Evolutionary conservation across 1,284 basidiomycete species (phyloP).

Genomic region (Chalciporus sp.): DNA sequence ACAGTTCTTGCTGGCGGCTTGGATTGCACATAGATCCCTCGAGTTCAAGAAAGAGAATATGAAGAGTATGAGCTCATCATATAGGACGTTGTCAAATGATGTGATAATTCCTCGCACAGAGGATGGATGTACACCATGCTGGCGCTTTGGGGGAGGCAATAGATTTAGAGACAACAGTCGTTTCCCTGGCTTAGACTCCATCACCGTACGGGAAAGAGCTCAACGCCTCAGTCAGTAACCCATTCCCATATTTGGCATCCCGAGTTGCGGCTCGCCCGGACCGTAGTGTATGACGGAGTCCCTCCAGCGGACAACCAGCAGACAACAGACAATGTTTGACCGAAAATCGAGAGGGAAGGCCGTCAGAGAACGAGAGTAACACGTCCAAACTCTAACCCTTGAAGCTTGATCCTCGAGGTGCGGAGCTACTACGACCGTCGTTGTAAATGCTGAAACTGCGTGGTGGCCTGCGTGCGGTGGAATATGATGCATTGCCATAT

Average conservation of each 20-base stretch:
- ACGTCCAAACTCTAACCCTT: neutral
- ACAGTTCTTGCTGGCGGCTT: conserved; percentile 68
- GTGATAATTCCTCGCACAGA: conserved; percentile 14
- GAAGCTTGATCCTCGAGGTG: no score
- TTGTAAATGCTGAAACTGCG: neutral
- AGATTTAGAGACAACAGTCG: conserved; percentile 50
- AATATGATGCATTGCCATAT: neutral
- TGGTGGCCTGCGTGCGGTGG: neutral
- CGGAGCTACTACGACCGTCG: no score
- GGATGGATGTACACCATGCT: conserved; percentile 35
- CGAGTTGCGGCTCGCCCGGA: conserved; percentile 22
- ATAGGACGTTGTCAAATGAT: conserved; percentile 60
- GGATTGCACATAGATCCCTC: conserved; percentile 65
- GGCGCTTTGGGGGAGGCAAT: conserved; percentile 61
- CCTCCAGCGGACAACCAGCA: no score
- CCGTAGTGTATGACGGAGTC: neutral
- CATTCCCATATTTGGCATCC: neutral
- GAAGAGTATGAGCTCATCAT: conserved; percentile 72
- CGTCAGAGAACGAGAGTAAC: neutral
- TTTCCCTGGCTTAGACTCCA: conserved; percentile 47
- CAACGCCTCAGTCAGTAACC: no score
- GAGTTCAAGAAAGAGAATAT: conserved; percentile 73
- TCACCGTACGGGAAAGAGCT: conserved; percentile 25
- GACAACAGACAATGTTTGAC: neutral
- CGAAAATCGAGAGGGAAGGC: no score